Percentiles rank a stretch among this genome's conserved stretches.
These are phyloP conservation scores for Arthrinium phaeospermum DNA, from an alignment of 2,329 filamentous ascomycete species.

Conservation along the genomic window DNA sequence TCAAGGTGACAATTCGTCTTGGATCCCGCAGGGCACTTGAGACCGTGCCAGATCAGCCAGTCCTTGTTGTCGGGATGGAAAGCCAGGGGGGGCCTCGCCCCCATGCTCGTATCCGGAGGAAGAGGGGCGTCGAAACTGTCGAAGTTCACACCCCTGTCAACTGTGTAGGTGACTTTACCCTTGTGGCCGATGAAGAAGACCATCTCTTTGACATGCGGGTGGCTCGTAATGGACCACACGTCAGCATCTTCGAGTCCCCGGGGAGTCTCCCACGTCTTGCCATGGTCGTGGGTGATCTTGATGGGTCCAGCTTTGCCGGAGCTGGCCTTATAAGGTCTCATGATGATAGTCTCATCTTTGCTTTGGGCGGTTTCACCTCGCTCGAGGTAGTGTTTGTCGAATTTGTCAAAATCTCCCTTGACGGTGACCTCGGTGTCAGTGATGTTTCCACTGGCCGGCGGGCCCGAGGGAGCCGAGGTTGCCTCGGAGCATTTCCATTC, in stretches of 20 bases:
- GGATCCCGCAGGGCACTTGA: slow-evolving; percentile 64
- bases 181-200: slow-evolving; percentile 82
- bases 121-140: slow-evolving; percentile 75
- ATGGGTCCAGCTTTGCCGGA: slow-evolving; percentile 61
- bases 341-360: slow-evolving; percentile 74
- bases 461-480: slow-evolving; percentile 50
- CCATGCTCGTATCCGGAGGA: slow-evolving; percentile 43
- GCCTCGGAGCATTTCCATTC: slow-evolving; percentile 80
- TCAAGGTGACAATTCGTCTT: slow-evolving; percentile 69
- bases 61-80: slow-evolving; percentile 89
- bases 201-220: slow-evolving; percentile 81
- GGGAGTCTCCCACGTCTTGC: slow-evolving; percentile 77
- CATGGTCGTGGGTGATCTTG: slow-evolving; percentile 82
- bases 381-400: slow-evolving; percentile 78
- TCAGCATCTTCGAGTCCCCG: slow-evolving; percentile 71
- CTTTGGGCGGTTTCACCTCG: slow-evolving; percentile 67
- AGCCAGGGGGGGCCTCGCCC: slow-evolving; percentile 56
- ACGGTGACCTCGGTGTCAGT: slow-evolving; percentile 66
- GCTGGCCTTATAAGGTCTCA: slow-evolving; percentile 54
- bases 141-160: slow-evolving; percentile 77
- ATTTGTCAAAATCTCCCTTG: slow-evolving; percentile 56
- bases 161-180: slow-evolving; percentile 76
- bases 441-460: slow-evolving; percentile 71
- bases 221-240: slow-evolving; percentile 74
- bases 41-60: slow-evolving; percentile 91